Base-by-base conservation (phyloP, 2,329 filamentous ascomycete species). In the Elsinoe fawcettii region DNA sequence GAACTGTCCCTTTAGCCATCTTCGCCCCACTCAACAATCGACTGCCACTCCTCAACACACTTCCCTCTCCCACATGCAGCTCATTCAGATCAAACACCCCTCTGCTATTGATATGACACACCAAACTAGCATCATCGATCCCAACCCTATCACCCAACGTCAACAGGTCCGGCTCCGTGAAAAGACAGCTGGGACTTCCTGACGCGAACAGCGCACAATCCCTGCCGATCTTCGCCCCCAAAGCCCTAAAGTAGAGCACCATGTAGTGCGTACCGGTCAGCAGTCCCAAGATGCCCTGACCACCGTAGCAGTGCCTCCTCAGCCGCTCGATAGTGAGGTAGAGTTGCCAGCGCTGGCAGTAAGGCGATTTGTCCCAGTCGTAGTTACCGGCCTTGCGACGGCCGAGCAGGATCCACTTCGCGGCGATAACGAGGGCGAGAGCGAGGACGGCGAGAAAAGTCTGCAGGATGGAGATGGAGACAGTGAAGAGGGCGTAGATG, bases 311-410 rank as follows among this genome's bases (percentile, higher is more conserved):
- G 39, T 74, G 68, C 7, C 75, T 71, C 1, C 78, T 74, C 2
- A 82, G 66, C 16, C 72, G 72, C 67, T 82, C 79, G 36, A 80
- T 72, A 27, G 73, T 72, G 2, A 81, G 70, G 63, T 78, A 79
- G 7, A 81, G 63, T 63, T 82, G 79, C 79, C 80, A 82, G 32
- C 78, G 75, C 63, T 82, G 80, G 66, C 79, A 81, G 67, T 82
- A 82, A 14, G 73, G 70, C 18, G 70, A 76, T 65, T 76, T 76
- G 63, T 82, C 80, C 80, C 80, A 82, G 66, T 81, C 77, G 62
- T 80, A 80, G 60, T 77, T 77, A 12, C 80, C 80, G 2, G 75
- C 75, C 59, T 68, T 67, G 37, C 79, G 72, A 18, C 74, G 74
- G 14, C 79, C 79, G 22, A 82, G 69, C 2, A 82, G 66, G 2